Base-by-base conservation (phyloP, 1,284 basidiomycete genomes). In the Coniophora puteana region DNA sequence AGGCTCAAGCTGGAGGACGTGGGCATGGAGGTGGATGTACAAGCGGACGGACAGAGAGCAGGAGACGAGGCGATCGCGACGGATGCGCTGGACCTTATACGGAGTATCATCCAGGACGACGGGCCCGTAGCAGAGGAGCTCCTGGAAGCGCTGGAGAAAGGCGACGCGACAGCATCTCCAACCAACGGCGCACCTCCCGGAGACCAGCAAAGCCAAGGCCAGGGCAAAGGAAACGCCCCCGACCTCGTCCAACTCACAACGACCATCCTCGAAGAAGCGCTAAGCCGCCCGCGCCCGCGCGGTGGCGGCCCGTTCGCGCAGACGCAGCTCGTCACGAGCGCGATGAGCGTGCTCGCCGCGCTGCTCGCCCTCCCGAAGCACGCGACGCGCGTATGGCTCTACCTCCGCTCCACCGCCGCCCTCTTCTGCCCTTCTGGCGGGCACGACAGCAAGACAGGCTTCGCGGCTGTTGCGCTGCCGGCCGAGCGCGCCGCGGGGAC, bases 331-430 rank as follows among this genome's bases (percentile, higher is more conserved):
- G 86, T 93, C 49, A 84, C 85, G 4, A 88, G 87, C 3, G 78
- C 86, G 0, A 76, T 92, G 66, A 82, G 78, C 41, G 78, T 93
- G 7, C 72, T 94, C n/a, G 76, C 87, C 8, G 80, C 82, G 0
- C 70, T 94, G 23, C 71, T 93, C 16, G 78, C 82, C 0, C 67
- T 93, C 2, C 85, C 86, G 1, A 72, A 68, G 34, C 84, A 85
- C 52, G 83, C 89, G 2, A 80, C 80, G 43, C 76, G 84, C 1
- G 84, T 93, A 14, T 94, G 92, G 91, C 69, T 92, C 5, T 91
- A 85, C 53, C 74, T 92, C 21, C 82, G 89, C 10, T 89, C 87
- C 3, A 85, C 89, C 1, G 71, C 78, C 2, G 69, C 81, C 5
- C 68, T 94, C 13, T 90, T 93, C 57, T 86, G 87, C 12, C 72